Evolutionary conservation across 768 basidiomycete genomes (phyloP), one percentile per base, ranked within the genome.

Genomic region (Thelephora ganbajun): DNA sequence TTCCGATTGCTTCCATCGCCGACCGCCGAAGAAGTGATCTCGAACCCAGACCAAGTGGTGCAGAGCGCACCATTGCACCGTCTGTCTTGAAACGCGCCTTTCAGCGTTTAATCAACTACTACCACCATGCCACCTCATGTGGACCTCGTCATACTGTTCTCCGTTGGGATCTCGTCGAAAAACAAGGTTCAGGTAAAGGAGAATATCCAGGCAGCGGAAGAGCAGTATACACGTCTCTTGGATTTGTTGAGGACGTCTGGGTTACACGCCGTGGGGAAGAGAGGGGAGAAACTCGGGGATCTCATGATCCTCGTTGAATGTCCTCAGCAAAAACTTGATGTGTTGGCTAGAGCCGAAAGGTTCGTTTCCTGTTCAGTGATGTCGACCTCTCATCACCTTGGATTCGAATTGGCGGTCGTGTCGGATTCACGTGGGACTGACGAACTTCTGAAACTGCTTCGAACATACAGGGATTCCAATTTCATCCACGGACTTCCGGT

Each of bases 271-370:
- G 82, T 84, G 1, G 85, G 84, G 9, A 69, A 85, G 50, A 69
- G 80, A 19, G 89, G 89, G n/a, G 82, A 83, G 56, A 72, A 72
- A 9, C 65, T 83, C 44, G 84, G 83, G 1, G 79, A 90, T 53
- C 61, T 92, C 6, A 66, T 92, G 5, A 65, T 94, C 5, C 78
- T 96, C 50, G 76, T 96, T 11, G 69, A 70, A 7, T 89, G 86
- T 52, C 77, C 83, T 0, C 66, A 72, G 36, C 66, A 67, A 33
- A 71, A 78, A 44, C 65, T 96, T 16, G 58, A 71, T 20, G 73
- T 74, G 41, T 70, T 94, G 7, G 74, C 84, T 0, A 77, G 76
- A 51, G 69, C 78, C 39, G 90, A 93, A 66, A 68, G 80, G 89
- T 33, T 43, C 16, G 3, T 16, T 35, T n/a, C 12, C 19, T 7